Percentiles rank a stretch among this genome's conserved stretches.
Evolutionary conservation across 352 stramenopile genomes (phyloP).

Genomic region (Phytophthora citrophthora): DNA sequence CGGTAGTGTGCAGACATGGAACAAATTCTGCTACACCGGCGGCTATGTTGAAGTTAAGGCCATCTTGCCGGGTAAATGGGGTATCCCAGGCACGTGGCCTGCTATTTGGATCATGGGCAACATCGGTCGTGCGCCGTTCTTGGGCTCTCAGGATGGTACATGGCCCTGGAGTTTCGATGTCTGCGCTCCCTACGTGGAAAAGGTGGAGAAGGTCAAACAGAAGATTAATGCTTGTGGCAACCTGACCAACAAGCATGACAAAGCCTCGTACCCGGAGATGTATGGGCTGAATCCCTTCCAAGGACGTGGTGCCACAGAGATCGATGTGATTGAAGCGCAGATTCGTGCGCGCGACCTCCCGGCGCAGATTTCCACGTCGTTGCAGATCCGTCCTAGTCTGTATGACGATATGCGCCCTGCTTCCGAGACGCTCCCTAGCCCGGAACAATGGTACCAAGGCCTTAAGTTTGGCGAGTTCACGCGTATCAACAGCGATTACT

Average conservation of each 20-base stretch:
- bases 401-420: conserved; percentile 65
- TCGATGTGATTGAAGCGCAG: conserved; percentile 95
- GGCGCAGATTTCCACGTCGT: conserved; percentile 92
- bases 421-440: conserved; percentile 54
- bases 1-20: conserved; percentile 97
- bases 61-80: conserved; percentile 94
- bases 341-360: conserved; percentile 88
- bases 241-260: conserved; percentile 94
- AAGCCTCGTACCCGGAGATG: conserved; percentile 78
- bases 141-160: conserved; percentile 92
- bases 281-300: conserved; percentile 92
- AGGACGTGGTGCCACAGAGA: conserved; percentile 96
- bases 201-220: conserved; percentile 91
- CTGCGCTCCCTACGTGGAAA: conserved; percentile 87
- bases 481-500: conserved; percentile 95
- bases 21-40: conserved; percentile 99
- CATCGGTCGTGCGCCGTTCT: conserved; percentile 95
- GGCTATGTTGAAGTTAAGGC: conserved; percentile 95
- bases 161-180: conserved; percentile 98
- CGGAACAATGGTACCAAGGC: conserved; percentile 92
- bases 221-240: conserved; percentile 95
- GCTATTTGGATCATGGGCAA: conserved; percentile 99
- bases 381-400: conserved; percentile 91
- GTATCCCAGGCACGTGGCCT: conserved; percentile 96
- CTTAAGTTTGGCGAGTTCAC: conserved; percentile 88